Evolutionary conservation across 1,139 yeast species (phyloP).

Genomic region (Insectozyma bohioensis): DNA sequence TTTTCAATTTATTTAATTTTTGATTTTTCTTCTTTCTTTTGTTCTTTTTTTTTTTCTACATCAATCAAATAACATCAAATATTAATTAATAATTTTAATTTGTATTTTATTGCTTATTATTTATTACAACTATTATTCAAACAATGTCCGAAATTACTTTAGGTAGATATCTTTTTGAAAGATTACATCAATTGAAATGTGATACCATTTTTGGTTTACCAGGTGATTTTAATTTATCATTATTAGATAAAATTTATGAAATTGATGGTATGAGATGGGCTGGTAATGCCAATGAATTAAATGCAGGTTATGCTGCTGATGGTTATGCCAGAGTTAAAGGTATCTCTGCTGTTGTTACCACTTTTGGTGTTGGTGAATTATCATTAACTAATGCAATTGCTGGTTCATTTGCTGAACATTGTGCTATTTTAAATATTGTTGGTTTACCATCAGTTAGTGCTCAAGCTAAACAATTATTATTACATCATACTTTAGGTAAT

Average conservation of each 20-base stretch:
- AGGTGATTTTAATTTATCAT: constrained; percentile 42
- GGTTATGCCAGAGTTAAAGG: constrained; percentile 43
- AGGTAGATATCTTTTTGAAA: constrained; percentile 45
- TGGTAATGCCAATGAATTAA: constrained; percentile 45
- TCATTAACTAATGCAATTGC: constrained; percentile 44
- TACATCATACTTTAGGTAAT: constrained; percentile 48
- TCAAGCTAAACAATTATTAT: constrained; percentile 39
- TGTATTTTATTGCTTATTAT: no score
- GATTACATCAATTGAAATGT: constrained; percentile 42
- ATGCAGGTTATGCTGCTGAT: constrained; percentile 46
- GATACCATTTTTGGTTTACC: constrained; percentile 45
- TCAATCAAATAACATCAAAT: constrained; percentile 1
- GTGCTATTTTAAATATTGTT: constrained; percentile 40
- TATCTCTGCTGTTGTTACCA: constrained; percentile 38
- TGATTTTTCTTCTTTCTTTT: no score
- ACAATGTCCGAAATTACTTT: constrained; percentile 41
- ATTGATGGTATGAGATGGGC: constrained; percentile 43
- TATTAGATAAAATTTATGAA: constrained; percentile 40
- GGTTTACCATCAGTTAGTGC: constrained; percentile 42
- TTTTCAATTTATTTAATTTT: no score
- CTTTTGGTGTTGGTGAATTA: constrained; percentile 46
- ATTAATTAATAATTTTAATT: no score
- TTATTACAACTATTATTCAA: constrained; percentile 5
- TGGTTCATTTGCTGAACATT: constrained; percentile 45
- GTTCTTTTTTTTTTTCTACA: not conserved